Evolutionary conservation across 176 grass and related monocot species (phyloP), one percentile per base, ranked within the genome.

Genomic region (Eremochloa ophiuroides): DNA sequence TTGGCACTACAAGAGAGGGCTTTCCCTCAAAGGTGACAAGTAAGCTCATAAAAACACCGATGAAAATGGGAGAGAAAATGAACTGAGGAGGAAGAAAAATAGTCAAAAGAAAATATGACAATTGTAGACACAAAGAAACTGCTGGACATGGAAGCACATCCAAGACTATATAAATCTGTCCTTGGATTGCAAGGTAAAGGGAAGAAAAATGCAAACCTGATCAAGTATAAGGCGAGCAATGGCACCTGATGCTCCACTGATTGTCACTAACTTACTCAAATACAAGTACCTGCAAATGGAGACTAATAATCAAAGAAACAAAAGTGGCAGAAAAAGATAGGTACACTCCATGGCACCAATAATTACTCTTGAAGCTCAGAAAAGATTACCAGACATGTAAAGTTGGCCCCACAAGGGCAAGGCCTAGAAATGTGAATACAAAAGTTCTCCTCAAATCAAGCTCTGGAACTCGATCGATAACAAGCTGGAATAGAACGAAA

Each of bases 31-130:
- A 89, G 29, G 88, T 85, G 66, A 98, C 86, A 12, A 95, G 61
- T 88, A 90, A 84, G 85, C 82, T 81, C 82, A 98, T 89, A 78
- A 99, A 93, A 67, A 95, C 76, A 61, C 96, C 93, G 41, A 99
- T 88, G 82, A 99, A 99, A 78, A 88, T 81, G 25, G 96, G 96
- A 79, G 96, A 88, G 59, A 99, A 99, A 66, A 99, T 63, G 47
- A 93, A 91, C 93, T 95, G 87, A 23, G 10, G 38, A 63, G 48
- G 48, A 3, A 84, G 71, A 53, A 69, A 40, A n/a, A 34, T 59
- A 40, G 67, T 76, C 20, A 80, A 85, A 77, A 67, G 20, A 15
- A 56, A 65, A 84, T 35, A 44, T 2, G 35, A 89, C 51, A 15
- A 73, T 37, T 7, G 41, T 47, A 48, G 5, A 46, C 80, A 73